phyloP scores from a whole-genome alignment of 2,329 filamentous ascomycete genomes.

The Penicillium corylophilum region DNA sequence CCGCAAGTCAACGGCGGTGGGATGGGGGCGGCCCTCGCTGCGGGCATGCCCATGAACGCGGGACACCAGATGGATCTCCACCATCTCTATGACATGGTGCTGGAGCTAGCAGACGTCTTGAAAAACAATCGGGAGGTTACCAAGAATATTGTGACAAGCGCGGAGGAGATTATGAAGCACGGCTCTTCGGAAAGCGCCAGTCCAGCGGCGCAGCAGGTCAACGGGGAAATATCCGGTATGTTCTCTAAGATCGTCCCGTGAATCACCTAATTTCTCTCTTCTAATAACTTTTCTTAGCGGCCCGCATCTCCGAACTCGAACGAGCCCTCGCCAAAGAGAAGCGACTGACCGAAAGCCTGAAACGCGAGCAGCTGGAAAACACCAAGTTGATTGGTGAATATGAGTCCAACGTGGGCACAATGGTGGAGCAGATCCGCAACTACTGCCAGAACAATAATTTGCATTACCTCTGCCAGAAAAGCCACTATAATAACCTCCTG shows the following conservation, averaged over 20 bases:
- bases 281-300: slow-evolving; percentile 31
- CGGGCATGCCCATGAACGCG: slow-evolving; percentile 45
- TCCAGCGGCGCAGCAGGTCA: slow-evolving; percentile 44
- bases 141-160: slow-evolving; percentile 49
- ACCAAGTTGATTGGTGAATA: slow-evolving; percentile 50
- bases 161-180: slow-evolving; percentile 51
- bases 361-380: slow-evolving; percentile 50
- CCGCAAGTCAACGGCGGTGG: slow-evolving; percentile 37
- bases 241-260: not conserved
- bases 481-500: slow-evolving; percentile 51
- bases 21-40: slow-evolving; percentile 40
- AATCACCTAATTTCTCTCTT: not conserved
- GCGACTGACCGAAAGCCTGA: slow-evolving; percentile 42
- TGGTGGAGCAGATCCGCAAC: slow-evolving; percentile 52
- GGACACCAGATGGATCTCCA: slow-evolving; percentile 54
- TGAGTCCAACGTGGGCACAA: slow-evolving; percentile 46
- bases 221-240: slow-evolving; percentile 44
- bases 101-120: slow-evolving; percentile 50
- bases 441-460: slow-evolving; percentile 52
- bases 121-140: slow-evolving; percentile 52
- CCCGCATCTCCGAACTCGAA: slow-evolving; percentile 51
- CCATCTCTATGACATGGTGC: slow-evolving; percentile 51
- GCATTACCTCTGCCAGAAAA: slow-evolving; percentile 47
- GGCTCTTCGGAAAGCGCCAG: slow-evolving; percentile 41
- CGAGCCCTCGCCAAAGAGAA: slow-evolving; percentile 48